phyloP scores from a whole-genome alignment of 768 basidiomycete genomes.

The Hericium rajendrae region DNA sequence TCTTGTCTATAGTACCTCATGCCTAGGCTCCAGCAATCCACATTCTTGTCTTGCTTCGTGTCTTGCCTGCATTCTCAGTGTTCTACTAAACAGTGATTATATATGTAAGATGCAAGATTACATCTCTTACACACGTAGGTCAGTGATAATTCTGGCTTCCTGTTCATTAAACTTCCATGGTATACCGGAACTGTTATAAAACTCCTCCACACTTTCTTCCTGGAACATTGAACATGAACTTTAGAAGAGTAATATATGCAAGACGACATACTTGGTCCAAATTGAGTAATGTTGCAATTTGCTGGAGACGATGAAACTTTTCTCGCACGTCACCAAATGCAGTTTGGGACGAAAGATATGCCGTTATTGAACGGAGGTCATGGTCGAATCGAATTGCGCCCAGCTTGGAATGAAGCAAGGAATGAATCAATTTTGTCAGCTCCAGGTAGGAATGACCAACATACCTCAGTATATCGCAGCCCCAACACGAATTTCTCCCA shows the following conservation, averaged over 20 bases:
- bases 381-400: slow-evolving; percentile 94
- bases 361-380: slow-evolving; percentile 75
- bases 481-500: slow-evolving; percentile 87
- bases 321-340: slow-evolving; percentile 85
- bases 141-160: slow-evolving; percentile 65
- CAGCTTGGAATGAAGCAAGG: slow-evolving; percentile 39
- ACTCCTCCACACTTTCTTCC: slow-evolving; percentile 94
- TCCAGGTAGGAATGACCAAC: slow-evolving; percentile 8
- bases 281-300: slow-evolving; percentile 87
- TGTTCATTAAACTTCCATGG: slow-evolving; percentile 73
- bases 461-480: slow-evolving; percentile 81
- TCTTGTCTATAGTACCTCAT: no score
- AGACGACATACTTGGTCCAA: slow-evolving; percentile 56
- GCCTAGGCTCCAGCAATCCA: no score
- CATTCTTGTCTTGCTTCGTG: no score
- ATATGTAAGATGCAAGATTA: no score
- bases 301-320: slow-evolving; percentile 86
- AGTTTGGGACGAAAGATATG: slow-evolving; percentile 82
- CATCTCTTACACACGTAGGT: slow-evolving; percentile 24
- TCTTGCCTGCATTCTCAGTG: no score
- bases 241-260: background rate
- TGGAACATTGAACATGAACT: slow-evolving; percentile 21
- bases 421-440: no score
- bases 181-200: slow-evolving; percentile 89
- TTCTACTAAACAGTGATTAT: no score